These are phyloP conservation scores for Calonectria fujianensis DNA, from an alignment of 2,329 filamentous ascomycete genomes.

Conservation along the genomic window DNA sequence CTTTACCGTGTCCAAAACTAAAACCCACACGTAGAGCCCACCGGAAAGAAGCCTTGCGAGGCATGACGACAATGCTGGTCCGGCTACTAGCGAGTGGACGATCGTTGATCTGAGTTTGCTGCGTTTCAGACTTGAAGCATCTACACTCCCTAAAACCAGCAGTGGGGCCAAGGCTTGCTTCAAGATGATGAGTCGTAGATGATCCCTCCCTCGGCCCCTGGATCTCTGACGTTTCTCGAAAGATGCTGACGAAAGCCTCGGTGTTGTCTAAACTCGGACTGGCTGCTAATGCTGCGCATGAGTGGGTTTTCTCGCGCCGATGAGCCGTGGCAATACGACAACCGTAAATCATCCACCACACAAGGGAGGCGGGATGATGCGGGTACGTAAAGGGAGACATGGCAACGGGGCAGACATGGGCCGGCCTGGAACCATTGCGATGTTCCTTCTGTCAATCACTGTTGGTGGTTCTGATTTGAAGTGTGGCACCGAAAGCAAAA, in stretches of 20 bases:
- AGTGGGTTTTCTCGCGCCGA: constrained; percentile 47
- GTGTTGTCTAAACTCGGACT: constrained; percentile 44
- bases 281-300: constrained; percentile 41
- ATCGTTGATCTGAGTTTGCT: constrained; percentile 50
- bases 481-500: constrained; percentile 29
- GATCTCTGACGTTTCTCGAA: constrained; percentile 48
- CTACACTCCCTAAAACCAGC: constrained; percentile 43
- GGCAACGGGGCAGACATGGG: constrained; percentile 7
- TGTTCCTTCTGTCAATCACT: constrained; percentile 24
- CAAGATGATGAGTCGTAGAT: constrained; percentile 44
- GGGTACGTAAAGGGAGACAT: constrained; percentile 17
- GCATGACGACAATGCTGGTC: constrained; percentile 36
- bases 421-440: constrained; percentile 12
- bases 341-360: constrained; percentile 35
- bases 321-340: constrained; percentile 42
- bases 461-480: constrained; percentile 19
- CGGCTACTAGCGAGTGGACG: constrained; percentile 45
- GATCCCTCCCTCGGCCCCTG: constrained; percentile 46
- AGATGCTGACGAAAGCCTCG: constrained; percentile 51
- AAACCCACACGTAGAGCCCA: constrained; percentile 33
- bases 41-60: constrained; percentile 45
- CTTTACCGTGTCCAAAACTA: constrained; percentile 33
- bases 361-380: constrained; percentile 32
- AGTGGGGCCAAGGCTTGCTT: constrained; percentile 44
- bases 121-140: constrained; percentile 53